These are phyloP conservation scores for Oryza meyeriana DNA, from an alignment of 176 grass and related monocot species.

Conservation along the genomic window DNA sequence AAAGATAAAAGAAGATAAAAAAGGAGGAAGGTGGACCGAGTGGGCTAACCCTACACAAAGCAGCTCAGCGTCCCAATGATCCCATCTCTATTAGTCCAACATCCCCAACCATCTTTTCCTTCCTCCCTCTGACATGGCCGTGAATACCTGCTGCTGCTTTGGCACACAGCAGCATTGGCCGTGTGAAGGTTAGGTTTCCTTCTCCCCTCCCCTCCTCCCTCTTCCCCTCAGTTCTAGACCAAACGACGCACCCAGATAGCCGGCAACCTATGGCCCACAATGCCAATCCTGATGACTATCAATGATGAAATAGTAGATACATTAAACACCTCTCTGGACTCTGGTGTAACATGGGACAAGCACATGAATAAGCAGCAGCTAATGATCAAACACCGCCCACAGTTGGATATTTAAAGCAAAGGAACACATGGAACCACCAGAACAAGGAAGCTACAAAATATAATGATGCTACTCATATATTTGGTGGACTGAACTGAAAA, in stretches of 20 bases:
- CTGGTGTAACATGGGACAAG: neutral
- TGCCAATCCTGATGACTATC: neutral
- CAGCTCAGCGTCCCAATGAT: neutral
- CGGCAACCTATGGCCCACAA: neutral
- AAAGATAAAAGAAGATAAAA: neutral
- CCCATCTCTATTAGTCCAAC: neutral
- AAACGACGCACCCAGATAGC: neutral
- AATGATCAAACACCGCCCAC: slow-evolving; percentile 6
- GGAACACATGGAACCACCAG: neutral
- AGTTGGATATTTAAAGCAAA: slow-evolving; percentile 1
- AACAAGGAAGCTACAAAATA: neutral
- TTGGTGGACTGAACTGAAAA: slow-evolving; percentile 3
- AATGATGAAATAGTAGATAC: neutral
- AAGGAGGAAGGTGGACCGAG: neutral
- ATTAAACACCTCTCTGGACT: neutral
- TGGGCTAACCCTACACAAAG: neutral
- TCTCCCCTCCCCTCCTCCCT: neutral
- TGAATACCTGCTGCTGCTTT: neutral
- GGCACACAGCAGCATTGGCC: neutral
- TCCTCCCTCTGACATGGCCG: neutral
- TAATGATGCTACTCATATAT: neutral
- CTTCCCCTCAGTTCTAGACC: neutral
- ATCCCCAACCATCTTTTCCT: neutral
- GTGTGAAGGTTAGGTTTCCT: neutral
- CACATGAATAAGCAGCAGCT: slow-evolving; percentile 10